Base-by-base conservation (phyloP, 169 alveolate genomes). In the Theileria equi region DNA sequence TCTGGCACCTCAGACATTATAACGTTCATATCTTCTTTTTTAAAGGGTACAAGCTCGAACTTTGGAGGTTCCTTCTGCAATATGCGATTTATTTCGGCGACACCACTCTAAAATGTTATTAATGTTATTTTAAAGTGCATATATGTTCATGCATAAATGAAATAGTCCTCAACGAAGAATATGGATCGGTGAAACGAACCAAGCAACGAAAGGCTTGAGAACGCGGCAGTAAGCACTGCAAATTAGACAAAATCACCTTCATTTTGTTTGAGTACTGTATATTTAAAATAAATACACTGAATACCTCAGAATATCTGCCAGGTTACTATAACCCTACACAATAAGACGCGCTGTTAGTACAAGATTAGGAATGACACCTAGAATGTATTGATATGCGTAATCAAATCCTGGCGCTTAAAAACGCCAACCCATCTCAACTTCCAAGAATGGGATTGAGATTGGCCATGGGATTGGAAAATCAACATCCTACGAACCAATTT, bases 1-100 rank as follows among this genome's bases (percentile, higher is more conserved):
- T 90, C 89, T 17, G 91, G 91, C 19, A 88, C 94, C 58, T 90
- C 93, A 44, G 61, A 64, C 73, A 88, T 72, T 19, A 90, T 77
- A 11, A 45, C 70, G 55, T 80, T 89, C 21, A 88, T 54, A 52
- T 90, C 87, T 57, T 90, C 94, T 59, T 86, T 80, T 40, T 71
- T 69, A 54, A 88, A 88, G 0, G 87, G 70, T 21, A 88, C 92
- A 53, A 63, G 45, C 29, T 38, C 50, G 66, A 69, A 82, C 26
- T 71, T 61, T n/a, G 80, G 89, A 3, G 86, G 77, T 23, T 61
- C 69, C 77, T 77, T 77, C 57, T 67, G 67, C 34, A 73, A 58
- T 49, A 73, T 73, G 48, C 29, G 28, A 26, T 53, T 17, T 38
- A 57, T 61, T 36, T 61, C 66, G 23, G 59, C 68, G 5, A 52